These are phyloP conservation scores for Gamsiella multidivaricata DNA, from an alignment of 192 early-diverging fungal species.

Conservation along the genomic window DNA sequence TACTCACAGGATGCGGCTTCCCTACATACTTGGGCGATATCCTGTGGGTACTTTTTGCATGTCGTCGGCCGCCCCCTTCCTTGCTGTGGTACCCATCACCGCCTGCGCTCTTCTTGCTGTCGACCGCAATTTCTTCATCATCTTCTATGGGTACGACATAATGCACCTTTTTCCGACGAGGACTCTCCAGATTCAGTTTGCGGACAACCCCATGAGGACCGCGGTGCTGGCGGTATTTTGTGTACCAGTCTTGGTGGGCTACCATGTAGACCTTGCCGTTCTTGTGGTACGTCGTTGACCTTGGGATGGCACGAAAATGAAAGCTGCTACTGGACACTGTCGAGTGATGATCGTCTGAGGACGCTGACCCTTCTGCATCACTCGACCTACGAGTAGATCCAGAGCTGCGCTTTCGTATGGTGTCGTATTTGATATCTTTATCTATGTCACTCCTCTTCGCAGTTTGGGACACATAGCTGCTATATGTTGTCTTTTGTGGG, in stretches of 20 bases:
- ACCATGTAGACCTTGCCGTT: constrained; percentile 23
- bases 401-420: too few relatives aligned
- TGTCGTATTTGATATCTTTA: too few relatives aligned
- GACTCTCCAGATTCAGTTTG: constrained; percentile 12
- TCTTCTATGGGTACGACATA: neutral
- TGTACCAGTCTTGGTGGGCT: constrained; percentile 24
- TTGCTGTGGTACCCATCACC: neutral
- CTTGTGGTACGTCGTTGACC: neutral
- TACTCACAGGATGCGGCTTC: neutral
- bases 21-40: neutral
- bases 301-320: too few relatives aligned
- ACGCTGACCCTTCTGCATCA: too few relatives aligned
- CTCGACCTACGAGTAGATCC: too few relatives aligned
- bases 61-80: constrained; percentile 2
- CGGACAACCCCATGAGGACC: constrained; percentile 10
- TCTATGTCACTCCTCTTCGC: too few relatives aligned
- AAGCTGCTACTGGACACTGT: too few relatives aligned
- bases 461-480: too few relatives aligned
- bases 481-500: too few relatives aligned
- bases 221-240: constrained; percentile 14
- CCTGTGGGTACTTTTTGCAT: neutral
- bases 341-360: too few relatives aligned
- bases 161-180: constrained; percentile 11
- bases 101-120: neutral
- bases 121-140: neutral